Evolutionary conservation across 1,284 basidiomycete genomes (phyloP).

Genomic region (Pholiota adiposa): DNA sequence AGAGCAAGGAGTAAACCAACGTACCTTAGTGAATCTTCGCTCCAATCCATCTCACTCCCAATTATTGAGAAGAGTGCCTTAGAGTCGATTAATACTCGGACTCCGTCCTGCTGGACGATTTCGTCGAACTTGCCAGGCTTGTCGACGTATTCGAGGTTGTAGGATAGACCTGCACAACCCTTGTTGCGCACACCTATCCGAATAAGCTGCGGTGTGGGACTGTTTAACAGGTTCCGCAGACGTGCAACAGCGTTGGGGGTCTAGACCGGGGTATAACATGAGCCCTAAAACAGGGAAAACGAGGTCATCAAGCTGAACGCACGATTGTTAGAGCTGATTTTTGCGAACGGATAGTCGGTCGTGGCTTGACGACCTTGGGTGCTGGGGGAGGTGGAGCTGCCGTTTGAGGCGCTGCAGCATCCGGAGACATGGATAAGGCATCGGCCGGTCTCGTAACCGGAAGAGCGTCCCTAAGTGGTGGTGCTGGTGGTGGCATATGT

Average conservation of each 20-base stretch:
- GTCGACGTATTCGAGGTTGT: slow-evolving; percentile 97
- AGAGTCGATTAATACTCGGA: slow-evolving; percentile 93
- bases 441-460: slow-evolving; percentile 51
- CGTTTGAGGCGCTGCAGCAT: slow-evolving; percentile 70
- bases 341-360: slow-evolving; percentile 71
- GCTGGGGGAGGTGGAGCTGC: slow-evolving; percentile 71
- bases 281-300: slow-evolving; percentile 2
- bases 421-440: slow-evolving; percentile 50
- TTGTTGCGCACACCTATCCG: slow-evolving; percentile 97
- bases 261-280: slow-evolving; percentile 43
- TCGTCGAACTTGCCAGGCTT: slow-evolving; percentile 94
- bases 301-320: slow-evolving; percentile 35
- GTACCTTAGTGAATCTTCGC: slow-evolving; percentile 87
- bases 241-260: slow-evolving; percentile 82
- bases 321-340: slow-evolving; percentile 88
- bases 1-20: slow-evolving; percentile 23
- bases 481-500: slow-evolving; percentile 31
- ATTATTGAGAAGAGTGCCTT: slow-evolving; percentile 99
- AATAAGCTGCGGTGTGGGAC: slow-evolving; percentile 89
- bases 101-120: slow-evolving; percentile 94
- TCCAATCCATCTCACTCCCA: slow-evolving; percentile 99
- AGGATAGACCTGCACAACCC: slow-evolving; percentile 98
- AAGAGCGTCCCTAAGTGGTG: slow-evolving; percentile 48
- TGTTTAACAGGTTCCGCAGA: slow-evolving; percentile 70
- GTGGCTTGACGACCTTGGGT: slow-evolving; percentile 64